Conservation (phyloP, 768 basidiomycete genomes). For the Auriculariales sp. region DNA sequence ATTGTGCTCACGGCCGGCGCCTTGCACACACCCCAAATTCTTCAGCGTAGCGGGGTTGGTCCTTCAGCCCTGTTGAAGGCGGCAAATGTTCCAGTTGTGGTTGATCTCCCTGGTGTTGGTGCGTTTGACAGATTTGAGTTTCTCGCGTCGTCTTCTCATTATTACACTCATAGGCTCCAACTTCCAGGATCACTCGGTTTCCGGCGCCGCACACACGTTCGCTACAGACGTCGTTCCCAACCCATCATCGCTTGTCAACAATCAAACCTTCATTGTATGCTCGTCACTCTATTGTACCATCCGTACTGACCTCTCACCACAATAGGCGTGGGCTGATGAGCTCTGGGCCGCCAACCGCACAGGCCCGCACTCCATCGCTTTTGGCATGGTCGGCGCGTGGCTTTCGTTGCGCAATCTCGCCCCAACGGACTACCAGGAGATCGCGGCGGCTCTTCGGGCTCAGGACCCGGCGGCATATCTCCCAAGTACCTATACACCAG, state of each 20-base stretch:
- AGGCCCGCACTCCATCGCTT: not conserved
- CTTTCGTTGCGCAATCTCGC: not conserved
- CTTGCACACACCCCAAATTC: not conserved
- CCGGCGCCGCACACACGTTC: no score
- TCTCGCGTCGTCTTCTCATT: no score
- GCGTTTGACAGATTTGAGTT: no score
- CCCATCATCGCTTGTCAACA: not conserved
- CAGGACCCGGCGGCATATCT: not conserved
- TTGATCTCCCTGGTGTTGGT: slow-evolving; percentile 22
- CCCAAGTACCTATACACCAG: not conserved
- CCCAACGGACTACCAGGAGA: not conserved
- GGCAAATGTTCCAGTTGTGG: slow-evolving; percentile 15
- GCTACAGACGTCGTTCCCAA: not conserved
- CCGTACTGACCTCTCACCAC: no score
- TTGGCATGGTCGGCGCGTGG: not conserved
- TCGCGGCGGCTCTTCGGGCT: not conserved
- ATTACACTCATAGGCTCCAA: no score
- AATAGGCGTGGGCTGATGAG: not conserved
- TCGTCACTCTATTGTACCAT: no score
- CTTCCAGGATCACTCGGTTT: not conserved
- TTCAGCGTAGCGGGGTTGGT: slow-evolving; percentile 24
- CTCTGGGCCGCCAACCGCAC: not conserved
- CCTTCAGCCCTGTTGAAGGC: slow-evolving; percentile 21
- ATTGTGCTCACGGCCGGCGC: not conserved
- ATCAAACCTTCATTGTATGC: not conserved